Conservation (phyloP, 1,284 basidiomycete species). For the Rhodotorula sp. region DNA sequence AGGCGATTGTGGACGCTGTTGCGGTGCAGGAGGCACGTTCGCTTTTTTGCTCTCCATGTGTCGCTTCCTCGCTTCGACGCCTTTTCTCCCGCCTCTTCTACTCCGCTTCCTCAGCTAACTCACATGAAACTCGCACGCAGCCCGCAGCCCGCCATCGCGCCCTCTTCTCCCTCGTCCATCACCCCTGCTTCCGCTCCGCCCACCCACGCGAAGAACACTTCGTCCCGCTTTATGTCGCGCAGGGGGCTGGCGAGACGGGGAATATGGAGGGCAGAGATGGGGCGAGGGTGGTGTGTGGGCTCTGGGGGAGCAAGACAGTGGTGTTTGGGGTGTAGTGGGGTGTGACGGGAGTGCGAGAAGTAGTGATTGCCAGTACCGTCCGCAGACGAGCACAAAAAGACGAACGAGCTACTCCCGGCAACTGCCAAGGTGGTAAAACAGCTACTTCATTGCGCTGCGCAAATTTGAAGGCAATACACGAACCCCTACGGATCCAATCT, state of each 20-base stretch:
- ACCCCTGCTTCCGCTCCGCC: constrained; percentile 61
- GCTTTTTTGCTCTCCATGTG: background rate
- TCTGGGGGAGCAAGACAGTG: constrained; percentile 42
- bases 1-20: constrained; percentile 60
- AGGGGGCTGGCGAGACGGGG: constrained; percentile 63
- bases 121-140: constrained; percentile 42
- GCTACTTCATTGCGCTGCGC: too few relatives aligned
- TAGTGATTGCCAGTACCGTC: too few relatives aligned
- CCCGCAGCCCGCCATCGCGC: constrained; percentile 52
- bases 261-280: constrained; percentile 5
- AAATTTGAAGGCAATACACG: background rate
- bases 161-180: constrained; percentile 57
- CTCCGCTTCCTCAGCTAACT: background rate
- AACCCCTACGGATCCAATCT: constrained; percentile 14
- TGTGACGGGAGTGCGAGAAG: too few relatives aligned
- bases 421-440: too few relatives aligned
- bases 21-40: constrained; percentile 55
- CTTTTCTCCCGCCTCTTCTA: too few relatives aligned
- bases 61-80: background rate
- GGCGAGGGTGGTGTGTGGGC: constrained; percentile 32
- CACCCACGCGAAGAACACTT: constrained; percentile 72
- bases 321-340: constrained; percentile 34
- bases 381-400: too few relatives aligned
- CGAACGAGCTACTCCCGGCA: too few relatives aligned
- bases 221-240: constrained; percentile 64